Conservation (phyloP, 805 yeast species). For the Zygotorulaspora florentina region DNA sequence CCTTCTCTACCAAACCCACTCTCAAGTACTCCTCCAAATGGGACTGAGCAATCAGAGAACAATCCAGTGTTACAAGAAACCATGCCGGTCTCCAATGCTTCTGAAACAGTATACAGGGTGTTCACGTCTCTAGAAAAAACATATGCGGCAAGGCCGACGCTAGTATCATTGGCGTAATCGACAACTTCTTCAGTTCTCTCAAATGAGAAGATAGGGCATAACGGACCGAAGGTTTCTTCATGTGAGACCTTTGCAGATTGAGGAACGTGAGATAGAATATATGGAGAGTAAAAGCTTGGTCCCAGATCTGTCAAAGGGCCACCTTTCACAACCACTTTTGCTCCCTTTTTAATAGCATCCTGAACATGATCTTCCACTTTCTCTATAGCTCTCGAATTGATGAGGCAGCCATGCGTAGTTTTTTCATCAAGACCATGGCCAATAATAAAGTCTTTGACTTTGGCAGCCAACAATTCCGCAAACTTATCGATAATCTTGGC, state of each 20-base stretch:
- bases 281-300: conserved; percentile 50
- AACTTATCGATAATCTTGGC: conserved; percentile 48
- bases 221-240: conserved; percentile 66
- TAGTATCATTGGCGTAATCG: conserved; percentile 49
- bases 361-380: conserved; percentile 52
- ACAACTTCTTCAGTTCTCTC: conserved; percentile 52
- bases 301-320: conserved; percentile 50
- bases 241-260: conserved; percentile 45
- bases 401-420: conserved; percentile 55
- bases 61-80: conserved; percentile 58
- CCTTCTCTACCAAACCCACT: conserved; percentile 74
- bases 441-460: conserved; percentile 46
- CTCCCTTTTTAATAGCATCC: conserved; percentile 55
- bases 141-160: conserved; percentile 57
- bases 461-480: conserved; percentile 39
- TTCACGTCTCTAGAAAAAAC: conserved; percentile 51
- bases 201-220: conserved; percentile 54
- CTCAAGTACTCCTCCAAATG: conserved; percentile 62
- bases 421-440: conserved; percentile 53
- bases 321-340: conserved; percentile 47
- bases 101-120: conserved; percentile 49
- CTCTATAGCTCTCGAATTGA: conserved; percentile 46
- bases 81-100: conserved; percentile 61
- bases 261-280: conserved; percentile 49
- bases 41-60: conserved; percentile 52